Evolutionary conservation across 2,329 filamentous ascomycete species (phyloP), one percentile per base, ranked within the genome.

Genomic region (Bipolaris cookei): DNA sequence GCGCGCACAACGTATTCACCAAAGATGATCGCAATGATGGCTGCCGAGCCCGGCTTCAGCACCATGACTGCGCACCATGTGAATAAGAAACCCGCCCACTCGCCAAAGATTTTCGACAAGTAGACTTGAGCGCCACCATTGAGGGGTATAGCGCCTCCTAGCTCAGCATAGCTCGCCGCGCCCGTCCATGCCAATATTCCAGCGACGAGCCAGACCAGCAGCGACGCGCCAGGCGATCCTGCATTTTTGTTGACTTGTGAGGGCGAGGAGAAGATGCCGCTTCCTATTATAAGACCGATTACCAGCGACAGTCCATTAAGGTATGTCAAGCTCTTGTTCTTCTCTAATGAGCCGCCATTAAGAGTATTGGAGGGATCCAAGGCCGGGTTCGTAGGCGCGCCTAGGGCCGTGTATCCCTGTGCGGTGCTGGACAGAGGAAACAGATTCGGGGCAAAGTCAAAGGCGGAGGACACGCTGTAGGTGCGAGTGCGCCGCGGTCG

Each of bases 21-120:
- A 82, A 98, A 97, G 70, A 99, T 97, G 66, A 99, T 97, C 64
- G 94, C 86, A 63, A 99, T 92, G 72, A 99, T 99, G 60, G 95
- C 95, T 8, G 92, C 89, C 37, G 91, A 90, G 2, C 95, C 95
- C 0, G 95, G 95, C 79, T 97, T 98, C 60, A 99, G 81, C 11
- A 99, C 95, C 58, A 95, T 85, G 14, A 98, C 92, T 0, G 95
- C 93, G 49, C 91, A 92, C 95, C 95, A 99, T 1, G 93, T 96
- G 77, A 97, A 99, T 32, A 98, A 81, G 72, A 99, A 99, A 0
- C 95, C 95, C 1, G 88, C 86, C 70, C 97, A 82, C 78, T 99
- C 95, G 51, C 94, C 94, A 76, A 97, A 96, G 57, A 97, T 99
- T 79, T 98, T 98, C 64, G 91, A 89, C 41, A 99, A 82, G 74